Evolutionary conservation across 2,329 filamentous ascomycete genomes (phyloP).

Genomic region (Penicillium rolfsii): DNA sequence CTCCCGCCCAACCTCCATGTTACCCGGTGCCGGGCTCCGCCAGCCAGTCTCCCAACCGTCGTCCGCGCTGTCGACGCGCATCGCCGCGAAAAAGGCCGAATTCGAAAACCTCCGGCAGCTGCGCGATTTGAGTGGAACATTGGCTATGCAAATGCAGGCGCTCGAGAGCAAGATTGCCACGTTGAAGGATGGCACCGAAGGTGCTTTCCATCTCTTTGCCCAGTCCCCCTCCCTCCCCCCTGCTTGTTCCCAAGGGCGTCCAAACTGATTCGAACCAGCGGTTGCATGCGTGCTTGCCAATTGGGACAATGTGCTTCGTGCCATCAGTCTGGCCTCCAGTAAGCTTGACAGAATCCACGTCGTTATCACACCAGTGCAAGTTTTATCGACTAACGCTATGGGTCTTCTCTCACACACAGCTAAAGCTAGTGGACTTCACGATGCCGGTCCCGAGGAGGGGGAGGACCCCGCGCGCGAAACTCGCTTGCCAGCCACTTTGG

Average conservation of each 20-base stretch:
- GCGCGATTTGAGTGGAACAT: slow-evolving; percentile 62
- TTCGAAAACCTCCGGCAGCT: slow-evolving; percentile 65
- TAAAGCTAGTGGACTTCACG: slow-evolving; percentile 32
- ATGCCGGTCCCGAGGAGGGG: slow-evolving; percentile 19
- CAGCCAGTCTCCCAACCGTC: slow-evolving; percentile 53
- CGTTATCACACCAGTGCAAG: slow-evolving; percentile 15
- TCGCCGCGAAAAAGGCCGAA: slow-evolving; percentile 66
- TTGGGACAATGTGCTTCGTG: slow-evolving; percentile 67
- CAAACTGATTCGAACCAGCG: slow-evolving; percentile 45
- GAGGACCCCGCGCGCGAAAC: slow-evolving; percentile 74
- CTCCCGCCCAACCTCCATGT: slow-evolving; percentile 40
- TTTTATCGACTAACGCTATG: slow-evolving; percentile 8
- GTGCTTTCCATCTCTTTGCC: slow-evolving; percentile 35
- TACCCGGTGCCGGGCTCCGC: slow-evolving; percentile 31
- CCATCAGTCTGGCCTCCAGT: slow-evolving; percentile 68
- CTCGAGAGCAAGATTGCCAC: slow-evolving; percentile 64
- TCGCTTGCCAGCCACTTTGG: slow-evolving; percentile 46
- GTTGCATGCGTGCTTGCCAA: slow-evolving; percentile 69
- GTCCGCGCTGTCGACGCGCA: slow-evolving; percentile 61
- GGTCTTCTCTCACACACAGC: slow-evolving; percentile 21
- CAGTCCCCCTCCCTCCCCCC: background rate
- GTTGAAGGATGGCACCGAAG: slow-evolving; percentile 65
- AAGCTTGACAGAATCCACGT: slow-evolving; percentile 37
- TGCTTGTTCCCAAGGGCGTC: background rate
- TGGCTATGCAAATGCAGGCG: slow-evolving; percentile 66